These are phyloP conservation scores for Paramecium sexaurelia DNA, from an alignment of 73 alveolate genomes.

Conservation along the genomic window DNA sequence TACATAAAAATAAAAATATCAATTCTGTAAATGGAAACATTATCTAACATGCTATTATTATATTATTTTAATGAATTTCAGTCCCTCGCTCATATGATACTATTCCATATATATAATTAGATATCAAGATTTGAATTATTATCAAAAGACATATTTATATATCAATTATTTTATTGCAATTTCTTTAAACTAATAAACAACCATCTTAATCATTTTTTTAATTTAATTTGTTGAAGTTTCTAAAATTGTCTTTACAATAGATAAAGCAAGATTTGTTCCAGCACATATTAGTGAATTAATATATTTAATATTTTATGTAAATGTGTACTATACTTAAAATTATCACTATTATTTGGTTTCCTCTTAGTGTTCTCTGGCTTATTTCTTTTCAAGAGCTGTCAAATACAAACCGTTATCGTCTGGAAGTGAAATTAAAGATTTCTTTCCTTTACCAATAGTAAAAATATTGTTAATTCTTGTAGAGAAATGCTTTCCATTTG, in stretches of 20 bases:
- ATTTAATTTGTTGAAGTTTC: no score
- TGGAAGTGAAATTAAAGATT: slow-evolving; percentile 91
- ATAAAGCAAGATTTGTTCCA: no score
- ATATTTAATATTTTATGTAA: slow-evolving; percentile 4
- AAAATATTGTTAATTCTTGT: slow-evolving; percentile 95
- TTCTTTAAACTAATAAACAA: no score
- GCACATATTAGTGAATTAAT: not conserved
- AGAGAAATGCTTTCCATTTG: slow-evolving; percentile 92
- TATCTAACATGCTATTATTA: no score
- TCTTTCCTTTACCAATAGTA: slow-evolving; percentile 95
- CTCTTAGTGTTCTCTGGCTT: slow-evolving; percentile 21
- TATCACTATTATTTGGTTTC: not conserved
- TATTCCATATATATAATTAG: no score
- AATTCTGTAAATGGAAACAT: not conserved
- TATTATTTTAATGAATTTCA: no score
- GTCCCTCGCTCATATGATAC: no score
- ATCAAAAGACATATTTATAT: no score
- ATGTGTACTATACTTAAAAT: slow-evolving; percentile 26
- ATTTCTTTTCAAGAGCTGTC: slow-evolving; percentile 66
- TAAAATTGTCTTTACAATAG: no score
- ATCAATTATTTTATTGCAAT: no score
- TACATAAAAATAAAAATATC: not conserved
- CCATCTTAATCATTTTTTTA: no score
- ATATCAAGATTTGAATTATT: no score
- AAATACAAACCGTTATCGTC: slow-evolving; percentile 79